Percentiles rank a stretch among this genome's conserved stretches.
Evolutionary conservation across 495 filamentous ascomycete species (phyloP).

Genomic region (Terfezia claveryi): DNA sequence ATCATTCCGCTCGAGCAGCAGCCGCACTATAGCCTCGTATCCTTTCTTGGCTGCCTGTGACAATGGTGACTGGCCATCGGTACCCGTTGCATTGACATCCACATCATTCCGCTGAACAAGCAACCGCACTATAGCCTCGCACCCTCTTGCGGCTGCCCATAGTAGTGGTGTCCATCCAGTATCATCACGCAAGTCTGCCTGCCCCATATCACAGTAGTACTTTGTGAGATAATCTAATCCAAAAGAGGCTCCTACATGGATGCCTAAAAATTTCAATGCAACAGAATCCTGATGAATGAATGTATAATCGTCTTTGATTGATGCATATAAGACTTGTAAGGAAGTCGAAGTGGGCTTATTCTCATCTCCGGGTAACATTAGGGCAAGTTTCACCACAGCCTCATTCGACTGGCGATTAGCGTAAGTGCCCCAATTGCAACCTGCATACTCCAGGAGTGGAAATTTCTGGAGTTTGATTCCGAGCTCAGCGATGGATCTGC

Average conservation of each 20-base stretch:
- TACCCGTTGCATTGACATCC: conserved; percentile 8
- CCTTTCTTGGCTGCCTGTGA: no score
- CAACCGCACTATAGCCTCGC: conserved; percentile 11
- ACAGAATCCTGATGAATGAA: neutral
- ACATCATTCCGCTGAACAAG: conserved; percentile 10
- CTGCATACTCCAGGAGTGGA: neutral
- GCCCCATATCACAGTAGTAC: neutral
- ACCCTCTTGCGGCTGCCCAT: conserved; percentile 13
- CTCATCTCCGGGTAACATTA: neutral
- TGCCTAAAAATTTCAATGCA: neutral
- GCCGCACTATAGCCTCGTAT: no score
- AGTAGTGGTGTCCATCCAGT: conserved; percentile 13
- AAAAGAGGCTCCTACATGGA: neutral
- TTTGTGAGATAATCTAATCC: neutral
- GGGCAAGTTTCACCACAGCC: neutral
- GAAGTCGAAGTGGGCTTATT: neutral
- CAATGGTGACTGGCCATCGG: neutral
- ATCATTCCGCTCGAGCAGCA: no score
- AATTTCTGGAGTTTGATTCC: neutral
- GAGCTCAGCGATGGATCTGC: neutral
- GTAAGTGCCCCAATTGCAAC: neutral
- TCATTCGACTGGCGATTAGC: neutral
- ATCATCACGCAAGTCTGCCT: neutral
- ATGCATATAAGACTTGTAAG: neutral
- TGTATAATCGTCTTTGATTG: neutral